phyloP scores from a whole-genome alignment of 192 early-diverging fungal genomes.

The Powellomyces hirtus region DNA sequence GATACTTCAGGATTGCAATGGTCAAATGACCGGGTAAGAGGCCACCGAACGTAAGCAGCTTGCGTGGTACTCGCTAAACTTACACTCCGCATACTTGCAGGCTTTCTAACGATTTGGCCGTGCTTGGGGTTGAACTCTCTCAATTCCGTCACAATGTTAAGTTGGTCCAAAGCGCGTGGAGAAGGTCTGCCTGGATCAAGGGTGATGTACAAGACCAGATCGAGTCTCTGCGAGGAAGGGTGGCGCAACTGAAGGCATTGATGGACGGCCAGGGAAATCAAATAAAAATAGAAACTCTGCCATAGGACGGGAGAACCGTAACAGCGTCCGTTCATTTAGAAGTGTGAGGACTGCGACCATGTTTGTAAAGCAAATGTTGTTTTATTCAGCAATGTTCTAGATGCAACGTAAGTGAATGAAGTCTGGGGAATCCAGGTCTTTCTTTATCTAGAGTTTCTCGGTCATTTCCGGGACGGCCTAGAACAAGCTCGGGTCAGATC shows the following conservation, averaged over 20 bases:
- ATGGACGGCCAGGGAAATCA: too few relatives aligned
- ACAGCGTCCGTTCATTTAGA: too few relatives aligned
- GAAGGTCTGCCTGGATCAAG: not conserved
- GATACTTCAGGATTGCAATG: not conserved
- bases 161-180: conserved; percentile 9
- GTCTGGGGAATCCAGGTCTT: too few relatives aligned
- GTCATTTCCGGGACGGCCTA: conserved; percentile 88
- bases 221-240: not conserved
- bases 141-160: conserved; percentile 21
- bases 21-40: conserved; percentile 1
- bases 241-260: not conserved
- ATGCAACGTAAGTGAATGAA: too few relatives aligned
- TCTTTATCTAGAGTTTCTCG: conserved; percentile 59
- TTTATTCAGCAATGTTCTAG: too few relatives aligned
- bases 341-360: too few relatives aligned
- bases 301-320: too few relatives aligned
- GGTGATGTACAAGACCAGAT: conserved; percentile 19
- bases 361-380: too few relatives aligned
- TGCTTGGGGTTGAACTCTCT: conserved; percentile 2
- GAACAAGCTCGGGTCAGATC: conserved; percentile 83
- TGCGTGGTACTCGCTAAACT: too few relatives aligned
- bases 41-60: too few relatives aligned
- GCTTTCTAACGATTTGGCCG: conserved; percentile 4
- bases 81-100: not conserved
- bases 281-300: too few relatives aligned